Evolutionary conservation across 805 yeast genomes (phyloP).

Genomic region (Allodekkera sacchari): DNA sequence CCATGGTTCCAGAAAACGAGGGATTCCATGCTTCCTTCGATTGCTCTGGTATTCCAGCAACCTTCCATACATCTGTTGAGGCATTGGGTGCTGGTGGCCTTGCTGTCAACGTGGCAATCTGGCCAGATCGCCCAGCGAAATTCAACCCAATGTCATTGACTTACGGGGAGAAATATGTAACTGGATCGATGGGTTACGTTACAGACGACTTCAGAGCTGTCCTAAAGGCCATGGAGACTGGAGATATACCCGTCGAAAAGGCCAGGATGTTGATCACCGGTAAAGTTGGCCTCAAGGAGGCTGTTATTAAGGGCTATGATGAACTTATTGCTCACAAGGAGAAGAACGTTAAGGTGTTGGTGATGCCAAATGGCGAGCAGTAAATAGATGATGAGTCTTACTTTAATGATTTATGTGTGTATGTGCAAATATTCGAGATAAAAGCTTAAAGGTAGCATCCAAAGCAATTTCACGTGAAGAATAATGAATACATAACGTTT

Average conservation of each 20-base stretch:
- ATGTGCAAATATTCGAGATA: too few relatives aligned
- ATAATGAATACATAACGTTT: too few relatives aligned
- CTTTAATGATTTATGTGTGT: neutral
- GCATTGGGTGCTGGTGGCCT: constrained; percentile 46
- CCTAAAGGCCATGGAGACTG: constrained; percentile 39
- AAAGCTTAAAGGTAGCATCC: too few relatives aligned
- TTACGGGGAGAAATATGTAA: constrained; percentile 42
- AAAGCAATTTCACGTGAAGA: too few relatives aligned
- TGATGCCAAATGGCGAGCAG: constrained; percentile 40
- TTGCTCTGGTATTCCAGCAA: constrained; percentile 47
- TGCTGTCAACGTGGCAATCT: constrained; percentile 58
- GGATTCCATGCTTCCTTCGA: constrained; percentile 47
- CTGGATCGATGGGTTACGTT: constrained; percentile 58
- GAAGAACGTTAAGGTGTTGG: constrained; percentile 44
- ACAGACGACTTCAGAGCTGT: constrained; percentile 50
- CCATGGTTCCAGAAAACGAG: constrained; percentile 29
- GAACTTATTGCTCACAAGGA: constrained; percentile 46
- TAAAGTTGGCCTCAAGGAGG: constrained; percentile 39
- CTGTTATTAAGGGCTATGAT: constrained; percentile 44
- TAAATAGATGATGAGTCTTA: neutral
- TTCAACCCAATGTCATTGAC: constrained; percentile 51
- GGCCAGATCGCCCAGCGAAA: constrained; percentile 44
- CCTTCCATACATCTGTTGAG: constrained; percentile 41
- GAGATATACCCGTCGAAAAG: constrained; percentile 35
- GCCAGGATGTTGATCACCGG: constrained; percentile 46